Evolutionary conservation across 2,329 filamentous ascomycete genomes (phyloP).

Genomic region (Rhytidhysteron rufulum): DNA sequence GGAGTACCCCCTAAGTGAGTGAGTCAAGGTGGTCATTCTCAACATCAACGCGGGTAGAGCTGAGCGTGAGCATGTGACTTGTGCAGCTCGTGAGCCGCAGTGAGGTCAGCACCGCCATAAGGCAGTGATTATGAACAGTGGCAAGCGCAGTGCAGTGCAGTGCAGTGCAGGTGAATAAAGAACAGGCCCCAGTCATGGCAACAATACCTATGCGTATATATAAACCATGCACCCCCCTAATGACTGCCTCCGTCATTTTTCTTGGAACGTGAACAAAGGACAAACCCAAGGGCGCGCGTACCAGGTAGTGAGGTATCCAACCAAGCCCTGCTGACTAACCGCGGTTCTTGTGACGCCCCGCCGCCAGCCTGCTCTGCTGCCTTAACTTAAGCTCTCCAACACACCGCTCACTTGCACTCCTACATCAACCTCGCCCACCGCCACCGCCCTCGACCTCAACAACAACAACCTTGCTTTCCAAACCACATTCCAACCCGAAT

Average conservation of each 20-base stretch:
- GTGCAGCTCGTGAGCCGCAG: too few species aligned
- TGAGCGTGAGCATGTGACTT: too few species aligned
- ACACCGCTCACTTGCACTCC: slow-evolving; percentile 19
- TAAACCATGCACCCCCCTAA: neutral
- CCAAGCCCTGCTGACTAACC: neutral
- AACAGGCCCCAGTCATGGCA: neutral
- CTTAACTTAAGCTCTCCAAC: slow-evolving; percentile 14
- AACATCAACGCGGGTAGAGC: too few species aligned
- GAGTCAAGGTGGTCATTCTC: slow-evolving; percentile 15
- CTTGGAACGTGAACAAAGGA: too few species aligned
- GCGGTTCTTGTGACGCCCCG: neutral
- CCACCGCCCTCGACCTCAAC: slow-evolving; percentile 16
- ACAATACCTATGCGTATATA: neutral
- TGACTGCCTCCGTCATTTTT: neutral
- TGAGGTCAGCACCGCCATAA: too few species aligned
- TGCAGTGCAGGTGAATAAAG: slow-evolving; percentile 8
- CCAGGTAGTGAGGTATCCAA: too few species aligned
- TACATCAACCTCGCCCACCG: slow-evolving; percentile 12
- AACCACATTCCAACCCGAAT: too few species aligned
- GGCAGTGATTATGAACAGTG: slow-evolving; percentile 28
- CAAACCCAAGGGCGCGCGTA: too few species aligned
- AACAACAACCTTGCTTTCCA: slow-evolving; percentile 7
- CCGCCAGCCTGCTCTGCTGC: slow-evolving; percentile 7
- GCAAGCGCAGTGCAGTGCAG: slow-evolving; percentile 17
- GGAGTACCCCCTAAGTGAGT: slow-evolving; percentile 20